Evolutionary conservation across 1,284 basidiomycete species (phyloP).

Genomic region (Meira miltonrushii): DNA sequence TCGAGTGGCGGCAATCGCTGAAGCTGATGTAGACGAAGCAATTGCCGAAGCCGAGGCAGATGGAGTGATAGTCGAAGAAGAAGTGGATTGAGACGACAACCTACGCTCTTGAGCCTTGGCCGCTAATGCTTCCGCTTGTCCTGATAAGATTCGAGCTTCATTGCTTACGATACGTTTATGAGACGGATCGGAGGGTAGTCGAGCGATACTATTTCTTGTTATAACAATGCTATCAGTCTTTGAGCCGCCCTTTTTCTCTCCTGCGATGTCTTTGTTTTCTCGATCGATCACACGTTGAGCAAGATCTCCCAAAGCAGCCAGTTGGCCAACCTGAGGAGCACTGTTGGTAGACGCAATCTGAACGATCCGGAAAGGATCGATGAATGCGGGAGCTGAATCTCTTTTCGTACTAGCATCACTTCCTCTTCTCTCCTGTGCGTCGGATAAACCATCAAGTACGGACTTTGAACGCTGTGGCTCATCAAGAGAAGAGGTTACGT

Average conservation of each 20-base stretch:
- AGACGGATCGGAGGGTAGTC: neutral
- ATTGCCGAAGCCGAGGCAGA: neutral
- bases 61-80: neutral
- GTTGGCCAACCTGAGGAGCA: neutral
- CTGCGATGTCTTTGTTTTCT: neutral
- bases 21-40: neutral
- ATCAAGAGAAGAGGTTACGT: no score
- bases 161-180: neutral
- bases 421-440: no score
- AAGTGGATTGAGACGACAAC: no score
- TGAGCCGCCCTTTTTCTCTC: neutral
- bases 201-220: neutral
- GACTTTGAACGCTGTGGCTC: no score
- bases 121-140: no score
- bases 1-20: neutral
- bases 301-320: neutral
- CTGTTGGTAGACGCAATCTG: constrained; percentile 3
- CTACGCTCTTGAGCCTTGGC: no score
- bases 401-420: no score
- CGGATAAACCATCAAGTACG: no score
- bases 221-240: neutral
- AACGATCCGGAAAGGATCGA: constrained; percentile 8
- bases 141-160: neutral
- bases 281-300: neutral
- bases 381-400: neutral